Evolutionary conservation across 2,329 filamentous ascomycete genomes (phyloP), one percentile per base, ranked within the genome.

Genomic region (Emericellopsis atlantica): DNA sequence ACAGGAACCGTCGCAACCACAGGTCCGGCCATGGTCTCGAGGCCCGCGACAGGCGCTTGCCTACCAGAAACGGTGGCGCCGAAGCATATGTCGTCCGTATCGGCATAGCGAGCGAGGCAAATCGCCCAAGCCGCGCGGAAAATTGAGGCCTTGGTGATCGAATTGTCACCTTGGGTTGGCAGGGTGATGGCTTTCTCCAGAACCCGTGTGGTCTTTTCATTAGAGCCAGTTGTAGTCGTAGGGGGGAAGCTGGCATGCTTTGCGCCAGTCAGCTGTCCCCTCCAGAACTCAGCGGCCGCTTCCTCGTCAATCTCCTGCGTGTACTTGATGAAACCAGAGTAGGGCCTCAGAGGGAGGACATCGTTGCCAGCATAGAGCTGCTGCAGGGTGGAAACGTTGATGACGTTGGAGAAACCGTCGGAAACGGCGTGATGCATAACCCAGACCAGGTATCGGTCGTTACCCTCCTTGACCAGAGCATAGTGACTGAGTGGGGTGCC

Each of bases 261-360:
- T n/a, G 44, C 46, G n/a, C 35, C 18, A 3, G 22, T 10, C 6
- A 42, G 40, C 26, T 42, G 35, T 11, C 12, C 10, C 6, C 6
- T n/a, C 42, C 42, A 44, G 38, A 22, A 41, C 7, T 11, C 31
- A 5, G 15, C 32, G 3, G 38, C 35, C 18, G 26, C 38, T 9
- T 44, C 39, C 4, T 26, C 14, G 22, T 48, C 40, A 15, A 54
- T 51, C 29, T 62, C 54, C 43, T 57, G 53, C 6, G 67, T 55
- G 43, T 65, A 62, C 32, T 56, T 55, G 45, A 67, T 64, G 43
- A 66, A 67, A 24, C 59, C 51, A 36, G 59, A 62, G 50, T 66
- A 67, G 5, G 42, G 42, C 32, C 24, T 41, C 8, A 46, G 22
- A 14, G 22, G 12, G 8, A 23, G 60, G 54, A 0, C 57, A 11